Conservation (phyloP, 352 stramenopile genomes). For the Pythium graminicola region DNA sequence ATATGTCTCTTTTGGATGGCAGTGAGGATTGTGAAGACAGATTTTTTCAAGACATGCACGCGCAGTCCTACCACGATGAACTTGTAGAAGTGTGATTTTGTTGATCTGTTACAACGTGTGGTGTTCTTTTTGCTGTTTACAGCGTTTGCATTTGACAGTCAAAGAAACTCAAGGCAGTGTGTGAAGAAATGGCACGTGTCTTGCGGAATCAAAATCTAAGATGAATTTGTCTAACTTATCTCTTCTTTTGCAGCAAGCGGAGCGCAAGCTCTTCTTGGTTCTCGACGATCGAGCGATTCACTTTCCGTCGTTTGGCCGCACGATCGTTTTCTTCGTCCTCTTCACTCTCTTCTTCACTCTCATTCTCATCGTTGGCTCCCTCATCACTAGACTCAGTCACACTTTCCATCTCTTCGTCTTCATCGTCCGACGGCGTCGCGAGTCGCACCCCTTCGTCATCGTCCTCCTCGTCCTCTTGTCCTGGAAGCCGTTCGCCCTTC, state of each 20-base stretch:
- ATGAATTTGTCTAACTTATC: constrained; percentile 9
- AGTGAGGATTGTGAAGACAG: too few species aligned
- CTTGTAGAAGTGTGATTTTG: too few species aligned
- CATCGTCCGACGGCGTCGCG: constrained; percentile 19
- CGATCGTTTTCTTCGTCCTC: constrained; percentile 17
- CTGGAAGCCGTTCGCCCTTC: constrained; percentile 54
- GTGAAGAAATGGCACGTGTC: too few species aligned
- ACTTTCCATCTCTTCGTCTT: constrained; percentile 30
- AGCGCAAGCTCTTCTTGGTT: constrained; percentile 78
- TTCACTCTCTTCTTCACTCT: constrained; percentile 28
- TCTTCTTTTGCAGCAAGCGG: constrained; percentile 60
- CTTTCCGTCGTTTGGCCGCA: constrained; percentile 28
- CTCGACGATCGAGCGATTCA: constrained; percentile 41
- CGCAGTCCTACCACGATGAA: too few species aligned
- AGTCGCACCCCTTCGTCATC: constrained; percentile 27
- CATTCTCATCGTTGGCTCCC: constrained; percentile 7
- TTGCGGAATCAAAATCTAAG: not conserved
- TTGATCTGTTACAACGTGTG: too few species aligned
- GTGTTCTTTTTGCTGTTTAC: too few species aligned
- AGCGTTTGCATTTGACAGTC: too few species aligned
- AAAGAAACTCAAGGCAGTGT: too few species aligned
- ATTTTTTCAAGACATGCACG: too few species aligned
- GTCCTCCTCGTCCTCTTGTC: constrained; percentile 20
- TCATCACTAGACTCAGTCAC: constrained; percentile 26
- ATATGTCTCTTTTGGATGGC: too few species aligned